Evolutionary conservation across 805 yeast genomes (phyloP), one percentile per base, ranked within the genome.

Genomic region (Metschnikowia santaceciliae): DNA sequence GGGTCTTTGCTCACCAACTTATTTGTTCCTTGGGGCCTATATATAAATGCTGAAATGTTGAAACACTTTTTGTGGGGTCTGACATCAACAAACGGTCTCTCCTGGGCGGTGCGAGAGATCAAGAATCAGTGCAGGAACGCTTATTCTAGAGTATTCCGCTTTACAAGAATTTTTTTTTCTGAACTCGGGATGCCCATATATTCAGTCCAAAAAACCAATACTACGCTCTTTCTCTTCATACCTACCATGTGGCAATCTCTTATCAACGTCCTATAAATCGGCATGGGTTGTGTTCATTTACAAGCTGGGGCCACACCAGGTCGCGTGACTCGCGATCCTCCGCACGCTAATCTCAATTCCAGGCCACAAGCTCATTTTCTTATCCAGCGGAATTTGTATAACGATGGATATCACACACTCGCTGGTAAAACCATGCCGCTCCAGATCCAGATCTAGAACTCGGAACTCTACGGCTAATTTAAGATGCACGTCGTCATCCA

Each of bases 401-500:
- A 45, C 23, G 33, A 54, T 53, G 54, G 61, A 57, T 11, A 50
- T 57, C 51, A 57, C 54, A 13, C 58, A 47, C n/a, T 54, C 59
- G 19, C 57, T 49, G 52, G 51, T 49, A 22, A 51, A 53, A 44
- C n/a, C 41, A 20, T 66, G 75, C 13, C 61, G 75, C 43, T 71
- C 78, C 2, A 57, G 78, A 23, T 74, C 78, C 8, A 56, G 71
- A 35, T 64, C 72, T 7, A 59, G 71, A 46, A 63, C 66, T 6
- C 60, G 75, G 54, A 65, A 62, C 49, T 58, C 70, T 1, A 59
- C 67, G 10, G 69, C 71, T 32, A 68, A 60, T 52, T 66, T 74
- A 4, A 58, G 76, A 41, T 62, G 73, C 10, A 64, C 68, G 45
- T 61, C 71, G 4, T 64, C 67, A 22, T 59, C 75, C 45, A 50